Base-by-base conservation (phyloP, 345 rosid genomes). In the Passiflora organensis region DNA sequence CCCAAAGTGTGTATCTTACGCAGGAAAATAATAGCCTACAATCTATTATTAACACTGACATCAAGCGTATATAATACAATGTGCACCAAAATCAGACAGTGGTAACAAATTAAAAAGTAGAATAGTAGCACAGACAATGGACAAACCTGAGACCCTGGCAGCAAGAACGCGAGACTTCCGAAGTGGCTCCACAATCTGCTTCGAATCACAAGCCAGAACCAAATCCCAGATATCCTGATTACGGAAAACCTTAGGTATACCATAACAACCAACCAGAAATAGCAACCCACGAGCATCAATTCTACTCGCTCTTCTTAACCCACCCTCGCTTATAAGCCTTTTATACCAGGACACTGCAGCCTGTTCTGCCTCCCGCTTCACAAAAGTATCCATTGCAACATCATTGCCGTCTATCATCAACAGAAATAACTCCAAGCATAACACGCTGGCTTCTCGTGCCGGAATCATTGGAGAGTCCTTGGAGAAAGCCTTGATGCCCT, bases 201-300 rank as follows among this genome's bases (percentile, higher is more conserved):
- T 45, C 5, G 53, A 37, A 45, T 83, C 73, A 72, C 84, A 53
- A 37, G 36, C 53, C 20, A 52, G 53, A 63, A 86, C 37, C 82
- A 89, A 77, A 73, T 76, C 70, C 75, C 79, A 67, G 50, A 89
- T 42, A 65, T 89, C 95, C 37, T 69, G 66, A 51, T 23, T 53
- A 46, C 42, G 60, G 32, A 86, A 86, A n/a, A 13, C 60, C 1
- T 50, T 60, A 0, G 97, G 95, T 56, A 89, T 73, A 22, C 89
- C 97, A 48, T 69, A 89, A 68, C 78, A 71, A 56, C 84, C 80
- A 47, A 86, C 43, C 1, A 82, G 65, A 18, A 86, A 67, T 58
- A 89, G 82, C 80, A 89, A 76, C 51, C 89, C 95, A 62, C 80
- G 75, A 10, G 91, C 84, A 61, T 89, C 97, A 53, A 64, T 46